Evolutionary conservation across 768 basidiomycete species (phyloP).

Genomic region (Chalciporus piperatus): DNA sequence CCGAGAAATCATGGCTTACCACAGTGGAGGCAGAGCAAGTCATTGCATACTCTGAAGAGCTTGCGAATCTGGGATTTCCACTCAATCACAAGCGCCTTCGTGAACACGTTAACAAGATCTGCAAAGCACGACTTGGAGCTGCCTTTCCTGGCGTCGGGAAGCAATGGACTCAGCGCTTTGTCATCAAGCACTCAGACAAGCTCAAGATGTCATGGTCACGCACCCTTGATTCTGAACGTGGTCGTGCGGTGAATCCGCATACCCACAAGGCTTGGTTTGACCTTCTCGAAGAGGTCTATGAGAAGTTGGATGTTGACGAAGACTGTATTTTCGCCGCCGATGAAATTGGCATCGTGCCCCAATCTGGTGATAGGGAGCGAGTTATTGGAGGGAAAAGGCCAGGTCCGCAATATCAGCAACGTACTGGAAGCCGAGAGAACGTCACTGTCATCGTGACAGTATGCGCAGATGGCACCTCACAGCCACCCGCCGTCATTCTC

Average conservation of each 20-base stretch:
- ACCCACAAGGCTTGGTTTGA: conserved; percentile 35
- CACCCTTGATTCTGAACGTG: conserved; percentile 34
- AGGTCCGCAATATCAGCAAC: conserved; percentile 19
- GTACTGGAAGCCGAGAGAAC: conserved; percentile 20
- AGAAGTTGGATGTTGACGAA: background rate
- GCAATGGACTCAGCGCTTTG: conserved; percentile 34
- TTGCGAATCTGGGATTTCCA: conserved; percentile 35
- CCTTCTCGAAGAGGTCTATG: conserved; percentile 27
- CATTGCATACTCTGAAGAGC: conserved; percentile 27
- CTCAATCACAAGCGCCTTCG: conserved; percentile 23
- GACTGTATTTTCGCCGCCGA: conserved; percentile 19
- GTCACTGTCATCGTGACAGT: conserved; percentile 37
- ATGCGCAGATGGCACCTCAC: conserved; percentile 37
- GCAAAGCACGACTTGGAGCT: conserved; percentile 21
- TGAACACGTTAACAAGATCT: too few species aligned
- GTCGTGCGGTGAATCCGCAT: conserved; percentile 35
- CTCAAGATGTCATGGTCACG: conserved; percentile 30
- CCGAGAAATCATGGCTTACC: conserved; percentile 27
- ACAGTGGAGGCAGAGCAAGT: conserved; percentile 28
- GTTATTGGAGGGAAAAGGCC: conserved; percentile 7
- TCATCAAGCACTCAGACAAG: conserved; percentile 25
- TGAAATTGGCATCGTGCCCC: conserved; percentile 15
- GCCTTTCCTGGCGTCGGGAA: conserved; percentile 36
- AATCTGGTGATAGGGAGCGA: background rate
- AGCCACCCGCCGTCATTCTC: conserved; percentile 35